Conservation (phyloP, 192 early-diverging fungal species). For the Coemansia sp. region DNA sequence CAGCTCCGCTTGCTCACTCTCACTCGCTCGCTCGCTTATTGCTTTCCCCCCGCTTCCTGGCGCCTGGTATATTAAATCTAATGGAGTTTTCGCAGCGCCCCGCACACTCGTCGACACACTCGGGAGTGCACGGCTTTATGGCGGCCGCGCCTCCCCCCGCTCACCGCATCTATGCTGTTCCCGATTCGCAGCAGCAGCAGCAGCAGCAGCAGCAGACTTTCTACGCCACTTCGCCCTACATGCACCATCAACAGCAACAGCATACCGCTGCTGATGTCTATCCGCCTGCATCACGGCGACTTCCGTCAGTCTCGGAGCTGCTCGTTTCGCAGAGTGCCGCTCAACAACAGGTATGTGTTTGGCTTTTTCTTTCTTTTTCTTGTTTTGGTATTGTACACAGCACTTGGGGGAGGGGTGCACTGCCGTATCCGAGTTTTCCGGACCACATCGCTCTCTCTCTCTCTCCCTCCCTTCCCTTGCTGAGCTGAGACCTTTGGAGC, state of each 20-base stretch:
- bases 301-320: constrained; percentile 49
- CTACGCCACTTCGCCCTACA: constrained; percentile 12
- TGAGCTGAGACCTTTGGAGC: background rate
- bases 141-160: constrained; percentile 16
- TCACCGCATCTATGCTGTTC: constrained; percentile 28
- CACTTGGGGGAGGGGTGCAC: background rate
- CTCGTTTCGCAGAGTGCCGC: constrained; percentile 23
- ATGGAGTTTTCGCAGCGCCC: constrained; percentile 55
- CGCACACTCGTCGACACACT: constrained; percentile 26
- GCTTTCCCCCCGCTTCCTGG: background rate
- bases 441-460: background rate
- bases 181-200: constrained; percentile 16
- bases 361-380: background rate
- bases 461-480: background rate
- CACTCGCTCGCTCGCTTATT: constrained; percentile 4
- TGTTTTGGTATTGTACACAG: background rate
- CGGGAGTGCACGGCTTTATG: constrained; percentile 29
- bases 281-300: constrained; percentile 18
- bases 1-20: background rate
- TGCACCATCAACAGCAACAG: constrained; percentile 16
- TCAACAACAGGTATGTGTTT: constrained; percentile 28
- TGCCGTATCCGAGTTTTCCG: background rate
- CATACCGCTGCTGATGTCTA: constrained; percentile 10
- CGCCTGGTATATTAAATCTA: constrained; percentile 3
- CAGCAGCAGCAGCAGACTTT: constrained; percentile 10